Conservation (phyloP, 176 grass and related monocot species). For the Oryza nivara region DNA sequence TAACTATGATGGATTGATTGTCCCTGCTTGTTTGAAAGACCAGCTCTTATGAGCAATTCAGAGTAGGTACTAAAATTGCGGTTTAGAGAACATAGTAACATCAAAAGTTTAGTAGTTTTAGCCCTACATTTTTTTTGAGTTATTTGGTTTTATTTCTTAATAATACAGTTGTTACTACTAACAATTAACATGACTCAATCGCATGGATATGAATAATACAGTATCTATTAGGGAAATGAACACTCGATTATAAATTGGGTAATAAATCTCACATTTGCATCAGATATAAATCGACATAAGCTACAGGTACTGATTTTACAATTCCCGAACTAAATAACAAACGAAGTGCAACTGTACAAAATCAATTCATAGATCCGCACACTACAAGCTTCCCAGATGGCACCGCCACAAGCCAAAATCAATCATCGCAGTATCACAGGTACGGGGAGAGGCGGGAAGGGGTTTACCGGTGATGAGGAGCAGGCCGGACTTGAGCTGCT, state of each 20-base stretch:
- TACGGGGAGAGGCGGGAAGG: too few relatives aligned
- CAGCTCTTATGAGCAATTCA: neutral
- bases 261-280: neutral
- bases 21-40: neutral
- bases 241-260: neutral
- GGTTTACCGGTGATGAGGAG: conserved; percentile 82
- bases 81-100: neutral
- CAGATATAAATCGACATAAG: too few relatives aligned
- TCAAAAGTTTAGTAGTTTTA: neutral
- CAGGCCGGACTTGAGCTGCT: conserved; percentile 89
- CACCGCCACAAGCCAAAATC: neutral
- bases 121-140: neutral
- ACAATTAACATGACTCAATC: neutral
- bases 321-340: neutral
- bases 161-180: neutral
- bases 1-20: neutral
- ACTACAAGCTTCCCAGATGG: neutral
- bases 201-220: too few relatives aligned
- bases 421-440: neutral
- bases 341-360: neutral
- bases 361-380: neutral
- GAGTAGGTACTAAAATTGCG: neutral
- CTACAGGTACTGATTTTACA: neutral
- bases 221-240: too few relatives aligned
- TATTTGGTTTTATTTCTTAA: neutral